These are phyloP conservation scores for Xylariaceae sp. DNA, from an alignment of 2,329 filamentous ascomycete species.

Conservation along the genomic window DNA sequence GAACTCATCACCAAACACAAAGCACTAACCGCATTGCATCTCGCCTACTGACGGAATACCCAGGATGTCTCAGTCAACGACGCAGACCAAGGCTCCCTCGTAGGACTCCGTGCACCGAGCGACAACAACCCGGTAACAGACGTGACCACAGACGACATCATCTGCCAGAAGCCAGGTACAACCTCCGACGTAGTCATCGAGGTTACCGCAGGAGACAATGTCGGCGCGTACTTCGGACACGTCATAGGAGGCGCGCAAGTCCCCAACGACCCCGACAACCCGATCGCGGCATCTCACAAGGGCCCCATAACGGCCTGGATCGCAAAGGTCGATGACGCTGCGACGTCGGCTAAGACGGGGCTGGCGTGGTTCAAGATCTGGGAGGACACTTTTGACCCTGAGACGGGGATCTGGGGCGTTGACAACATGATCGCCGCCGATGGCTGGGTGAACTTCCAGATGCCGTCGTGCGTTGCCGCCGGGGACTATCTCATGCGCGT, in stretches of 20 bases:
- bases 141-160: slow-evolving; percentile 46
- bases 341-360: slow-evolving; percentile 38
- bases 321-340: slow-evolving; percentile 50
- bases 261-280: slow-evolving; percentile 47
- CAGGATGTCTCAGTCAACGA: slow-evolving; percentile 46
- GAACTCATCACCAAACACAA: background rate
- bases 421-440: slow-evolving; percentile 41
- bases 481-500: slow-evolving; percentile 54
- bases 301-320: slow-evolving; percentile 52
- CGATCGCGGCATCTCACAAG: slow-evolving; percentile 52
- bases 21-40: background rate
- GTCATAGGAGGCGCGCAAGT: slow-evolving; percentile 51
- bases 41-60: slow-evolving; percentile 13
- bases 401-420: slow-evolving; percentile 45
- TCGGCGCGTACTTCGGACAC: slow-evolving; percentile 52
- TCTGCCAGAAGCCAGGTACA: slow-evolving; percentile 45
- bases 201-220: slow-evolving; percentile 47
- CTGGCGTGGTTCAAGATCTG: slow-evolving; percentile 54
- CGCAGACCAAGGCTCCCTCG: slow-evolving; percentile 40
- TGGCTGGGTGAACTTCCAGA: slow-evolving; percentile 46
- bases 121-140: slow-evolving; percentile 53
- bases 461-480: slow-evolving; percentile 48
- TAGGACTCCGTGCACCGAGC: slow-evolving; percentile 44
- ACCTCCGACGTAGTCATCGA: slow-evolving; percentile 43
- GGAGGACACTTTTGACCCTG: slow-evolving; percentile 44